phyloP scores from a whole-genome alignment of 192 early-diverging fungal species.

The Coemansia sp. region DNA sequence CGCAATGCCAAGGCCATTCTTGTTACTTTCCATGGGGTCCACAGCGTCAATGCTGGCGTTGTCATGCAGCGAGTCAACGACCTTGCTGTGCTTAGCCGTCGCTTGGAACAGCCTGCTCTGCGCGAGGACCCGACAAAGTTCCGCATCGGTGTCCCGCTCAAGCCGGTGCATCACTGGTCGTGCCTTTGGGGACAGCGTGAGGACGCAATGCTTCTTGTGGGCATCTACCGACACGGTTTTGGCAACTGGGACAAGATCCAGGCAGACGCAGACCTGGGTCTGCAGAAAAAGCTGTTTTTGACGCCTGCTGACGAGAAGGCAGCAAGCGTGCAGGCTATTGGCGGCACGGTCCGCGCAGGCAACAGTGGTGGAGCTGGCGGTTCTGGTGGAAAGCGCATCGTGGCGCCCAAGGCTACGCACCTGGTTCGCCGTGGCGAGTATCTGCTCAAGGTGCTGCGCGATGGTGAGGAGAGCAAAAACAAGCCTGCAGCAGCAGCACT shows the following conservation, averaged over 20 bases:
- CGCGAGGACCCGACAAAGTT: conserved; percentile 67
- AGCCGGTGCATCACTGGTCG: conserved; percentile 83
- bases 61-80: conserved; percentile 76
- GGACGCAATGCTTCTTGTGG: conserved; percentile 94
- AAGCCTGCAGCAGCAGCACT: conserved; percentile 16
- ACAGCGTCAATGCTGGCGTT: conserved; percentile 82
- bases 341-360: conserved; percentile 17
- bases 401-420: conserved; percentile 80
- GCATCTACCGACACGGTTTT: conserved; percentile 91
- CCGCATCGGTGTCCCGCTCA: conserved; percentile 74
- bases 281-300: conserved; percentile 86
- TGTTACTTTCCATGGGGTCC: conserved; percentile 74
- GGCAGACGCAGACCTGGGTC: conserved; percentile 72
- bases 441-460: conserved; percentile 79
- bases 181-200: conserved; percentile 87
- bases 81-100: conserved; percentile 62
- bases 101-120: conserved; percentile 56
- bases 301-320: conserved; percentile 54
- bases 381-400: conserved; percentile 44
- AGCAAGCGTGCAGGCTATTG: conserved; percentile 37
- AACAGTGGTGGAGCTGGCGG: conserved; percentile 17
- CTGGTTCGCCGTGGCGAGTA: conserved; percentile 88
- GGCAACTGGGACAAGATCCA: conserved; percentile 88
- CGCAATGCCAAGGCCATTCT: conserved; percentile 73
- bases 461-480: conserved; percentile 58